Percentiles rank a stretch among this genome's conserved stretches.
Conservation (phyloP, 2,329 filamentous ascomycete species). For the Fusarium sp. region DNA sequence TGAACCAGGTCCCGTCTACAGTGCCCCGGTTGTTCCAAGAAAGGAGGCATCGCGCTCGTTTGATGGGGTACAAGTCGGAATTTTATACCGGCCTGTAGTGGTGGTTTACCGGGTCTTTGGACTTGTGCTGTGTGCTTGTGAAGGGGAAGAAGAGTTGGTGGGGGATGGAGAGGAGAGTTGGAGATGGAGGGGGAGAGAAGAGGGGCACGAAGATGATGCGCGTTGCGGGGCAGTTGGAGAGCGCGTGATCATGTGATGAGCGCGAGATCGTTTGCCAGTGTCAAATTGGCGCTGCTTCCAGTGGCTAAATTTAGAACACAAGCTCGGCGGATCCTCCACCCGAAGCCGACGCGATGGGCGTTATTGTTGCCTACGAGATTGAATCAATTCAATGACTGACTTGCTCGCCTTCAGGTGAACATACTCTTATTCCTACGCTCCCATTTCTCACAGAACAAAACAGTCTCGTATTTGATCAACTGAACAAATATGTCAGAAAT, state of each 20-base stretch:
- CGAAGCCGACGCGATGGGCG: not conserved
- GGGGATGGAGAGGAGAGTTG: not conserved
- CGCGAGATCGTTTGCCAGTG: not conserved
- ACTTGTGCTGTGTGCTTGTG: not conserved
- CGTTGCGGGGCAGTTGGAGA: not conserved
- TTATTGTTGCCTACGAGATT: not conserved
- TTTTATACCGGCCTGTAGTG: not conserved
- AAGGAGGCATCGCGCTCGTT: not conserved
- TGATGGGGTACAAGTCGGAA: not conserved
- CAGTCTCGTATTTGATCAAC: no score
- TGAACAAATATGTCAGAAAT: not conserved
- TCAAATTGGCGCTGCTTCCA: no score
- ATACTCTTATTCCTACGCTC: no score
- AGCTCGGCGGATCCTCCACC: not conserved
- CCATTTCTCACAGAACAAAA: no score
- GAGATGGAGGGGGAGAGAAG: not conserved
- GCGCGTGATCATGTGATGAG: not conserved
- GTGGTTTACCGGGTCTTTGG: not conserved
- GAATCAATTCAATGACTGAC: not conserved
- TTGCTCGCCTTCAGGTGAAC: accelerated
- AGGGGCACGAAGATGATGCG: not conserved
- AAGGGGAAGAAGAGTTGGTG: not conserved
- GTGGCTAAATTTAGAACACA: no score
- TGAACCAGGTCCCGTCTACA: not conserved
- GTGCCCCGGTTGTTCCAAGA: not conserved